phyloP scores from a whole-genome alignment of 176 grass and related monocot species.

The Avena atlantica region DNA sequence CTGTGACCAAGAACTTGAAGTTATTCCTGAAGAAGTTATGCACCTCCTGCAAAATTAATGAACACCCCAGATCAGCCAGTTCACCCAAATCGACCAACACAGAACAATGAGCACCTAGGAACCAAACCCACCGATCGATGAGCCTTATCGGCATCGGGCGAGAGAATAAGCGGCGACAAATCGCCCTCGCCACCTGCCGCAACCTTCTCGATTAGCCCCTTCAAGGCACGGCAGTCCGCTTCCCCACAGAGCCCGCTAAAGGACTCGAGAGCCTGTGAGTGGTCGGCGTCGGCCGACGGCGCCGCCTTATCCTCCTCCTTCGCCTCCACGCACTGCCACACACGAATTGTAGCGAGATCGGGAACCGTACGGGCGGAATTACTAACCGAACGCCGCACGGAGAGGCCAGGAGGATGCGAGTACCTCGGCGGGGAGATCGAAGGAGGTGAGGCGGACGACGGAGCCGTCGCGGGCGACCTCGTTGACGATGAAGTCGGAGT shows the following conservation, averaged over 20 bases:
- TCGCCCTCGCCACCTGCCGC: conserved; percentile 43
- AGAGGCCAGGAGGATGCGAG: background rate
- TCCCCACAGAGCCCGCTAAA: conserved; percentile 73
- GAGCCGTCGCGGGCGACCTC: conserved; percentile 74
- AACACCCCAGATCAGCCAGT: background rate
- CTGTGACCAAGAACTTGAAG: conserved; percentile 90
- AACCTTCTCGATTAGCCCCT: conserved; percentile 57
- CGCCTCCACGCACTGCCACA: conserved; percentile 54
- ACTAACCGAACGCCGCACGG: background rate
- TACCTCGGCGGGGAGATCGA: conserved; percentile 85
- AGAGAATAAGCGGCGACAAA: conserved; percentile 64
- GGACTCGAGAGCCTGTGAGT: conserved; percentile 51
- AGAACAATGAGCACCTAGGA: background rate
- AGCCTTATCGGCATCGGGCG: conserved; percentile 73
- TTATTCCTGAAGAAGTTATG: conserved; percentile 87
- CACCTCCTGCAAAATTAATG: conserved; percentile 62
- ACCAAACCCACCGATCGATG: conserved; percentile 81
- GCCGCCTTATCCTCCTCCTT: conserved; percentile 64
- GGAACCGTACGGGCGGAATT: background rate
- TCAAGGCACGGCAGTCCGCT: conserved; percentile 56
- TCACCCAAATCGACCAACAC: background rate
- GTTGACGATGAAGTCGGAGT: conserved; percentile 92
- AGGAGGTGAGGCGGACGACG: conserved; percentile 73
- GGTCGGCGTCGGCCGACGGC: conserved; percentile 62
- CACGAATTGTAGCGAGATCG: background rate